phyloP scores from a whole-genome alignment of 2,329 filamentous ascomycete species.

The Penicillium capsulatum region DNA sequence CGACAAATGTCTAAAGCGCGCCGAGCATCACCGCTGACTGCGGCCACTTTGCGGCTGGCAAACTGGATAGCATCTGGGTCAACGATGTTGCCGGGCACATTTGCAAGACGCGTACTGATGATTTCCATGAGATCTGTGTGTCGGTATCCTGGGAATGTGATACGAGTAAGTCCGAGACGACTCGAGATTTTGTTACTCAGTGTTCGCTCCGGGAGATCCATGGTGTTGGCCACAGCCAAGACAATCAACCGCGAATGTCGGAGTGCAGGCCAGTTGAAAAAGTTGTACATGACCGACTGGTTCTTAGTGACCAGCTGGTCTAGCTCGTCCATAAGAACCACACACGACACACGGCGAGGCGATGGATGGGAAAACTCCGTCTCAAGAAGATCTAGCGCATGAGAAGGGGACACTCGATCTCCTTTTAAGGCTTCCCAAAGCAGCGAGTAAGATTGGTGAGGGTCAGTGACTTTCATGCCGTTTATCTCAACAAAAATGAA shows the following conservation, averaged over 20 bases:
- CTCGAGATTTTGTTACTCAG: constrained; percentile 98
- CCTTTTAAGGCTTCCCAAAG: constrained; percentile 95
- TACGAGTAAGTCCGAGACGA: constrained; percentile 80
- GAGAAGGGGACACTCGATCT: constrained; percentile 84
- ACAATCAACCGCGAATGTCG: constrained; percentile 91
- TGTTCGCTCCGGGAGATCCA: constrained; percentile 94
- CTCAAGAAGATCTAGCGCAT: constrained; percentile 86
- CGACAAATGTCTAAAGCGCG: constrained; percentile 93
- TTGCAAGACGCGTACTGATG: constrained; percentile 86
- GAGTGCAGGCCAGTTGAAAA: constrained; percentile 97
- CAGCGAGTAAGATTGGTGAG: constrained; percentile 90
- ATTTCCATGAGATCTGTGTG: constrained; percentile 97
- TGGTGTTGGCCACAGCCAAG: constrained; percentile 95
- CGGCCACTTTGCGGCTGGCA: constrained; percentile 91
- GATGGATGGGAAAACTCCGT: constrained; percentile 89
- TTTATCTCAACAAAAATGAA: constrained; percentile 99
- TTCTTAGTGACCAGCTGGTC: constrained; percentile 97
- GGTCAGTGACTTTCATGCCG: constrained; percentile 98
- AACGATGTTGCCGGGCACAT: constrained; percentile 83
- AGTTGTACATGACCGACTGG: constrained; percentile 99
- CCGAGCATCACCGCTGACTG: constrained; percentile 89
- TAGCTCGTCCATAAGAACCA: constrained; percentile 96
- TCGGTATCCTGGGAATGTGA: constrained; percentile 95
- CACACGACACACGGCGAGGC: constrained; percentile 85
- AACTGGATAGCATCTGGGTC: constrained; percentile 94